Percentiles rank a stretch among this genome's conserved stretches.
phyloP scores from a whole-genome alignment of 352 stramenopile species.

The Phytophthora lateralis region DNA sequence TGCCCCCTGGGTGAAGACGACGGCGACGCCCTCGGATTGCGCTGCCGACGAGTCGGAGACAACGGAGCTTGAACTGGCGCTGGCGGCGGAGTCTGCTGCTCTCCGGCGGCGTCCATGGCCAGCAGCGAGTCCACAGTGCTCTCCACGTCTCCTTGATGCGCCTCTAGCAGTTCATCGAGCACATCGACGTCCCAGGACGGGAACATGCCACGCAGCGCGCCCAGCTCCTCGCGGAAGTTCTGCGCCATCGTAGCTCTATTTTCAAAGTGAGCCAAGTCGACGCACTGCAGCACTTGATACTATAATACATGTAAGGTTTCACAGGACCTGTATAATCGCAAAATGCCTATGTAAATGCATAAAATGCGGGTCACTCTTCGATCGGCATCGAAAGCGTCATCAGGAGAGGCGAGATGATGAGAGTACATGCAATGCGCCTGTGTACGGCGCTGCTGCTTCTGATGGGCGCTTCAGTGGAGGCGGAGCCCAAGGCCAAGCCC shows the following conservation, averaged over 20 bases:
- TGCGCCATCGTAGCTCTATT: conserved; percentile 53
- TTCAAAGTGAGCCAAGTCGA: conserved; percentile 14
- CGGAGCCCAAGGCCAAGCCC: conserved; percentile 36
- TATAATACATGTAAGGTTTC: background rate
- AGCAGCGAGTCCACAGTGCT: conserved; percentile 78
- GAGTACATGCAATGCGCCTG: conserved; percentile 9
- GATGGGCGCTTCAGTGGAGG: conserved; percentile 14
- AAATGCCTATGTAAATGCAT: background rate
- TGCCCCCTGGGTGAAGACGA: conserved; percentile 23
- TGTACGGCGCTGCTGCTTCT: conserved; percentile 29
- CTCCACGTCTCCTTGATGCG: conserved; percentile 71
- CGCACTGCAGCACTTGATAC: conserved; percentile 15
- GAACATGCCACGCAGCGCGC: conserved; percentile 75
- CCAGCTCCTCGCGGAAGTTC: conserved; percentile 65
- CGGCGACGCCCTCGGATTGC: conserved; percentile 13
- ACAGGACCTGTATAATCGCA: background rate
- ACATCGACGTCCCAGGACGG: conserved; percentile 68
- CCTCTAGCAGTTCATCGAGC: conserved; percentile 66
- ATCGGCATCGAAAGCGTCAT: conserved; percentile 20
- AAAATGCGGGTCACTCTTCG: conserved; percentile 1
- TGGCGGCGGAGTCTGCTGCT: conserved; percentile 7
- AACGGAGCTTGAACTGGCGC: conserved; percentile 17
- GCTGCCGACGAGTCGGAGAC: conserved; percentile 15
- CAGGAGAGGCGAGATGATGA: conserved; percentile 20
- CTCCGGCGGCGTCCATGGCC: conserved; percentile 53